Conservation (phyloP, 1,284 basidiomycete genomes). For the Boletus mariae region DNA sequence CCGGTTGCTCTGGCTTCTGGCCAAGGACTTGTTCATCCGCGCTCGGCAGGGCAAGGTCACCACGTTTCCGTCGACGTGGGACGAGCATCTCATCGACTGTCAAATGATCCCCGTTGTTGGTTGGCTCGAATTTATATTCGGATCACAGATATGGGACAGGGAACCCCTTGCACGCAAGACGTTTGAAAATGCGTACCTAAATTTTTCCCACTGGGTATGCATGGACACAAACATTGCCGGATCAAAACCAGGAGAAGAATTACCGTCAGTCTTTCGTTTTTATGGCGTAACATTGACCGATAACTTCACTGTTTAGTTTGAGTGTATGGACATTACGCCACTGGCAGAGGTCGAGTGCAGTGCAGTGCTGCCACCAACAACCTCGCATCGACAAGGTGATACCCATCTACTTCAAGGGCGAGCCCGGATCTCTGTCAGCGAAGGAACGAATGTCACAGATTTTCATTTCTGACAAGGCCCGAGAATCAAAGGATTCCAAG, state of each 20-base stretch:
- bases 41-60: not conserved
- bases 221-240: not conserved
- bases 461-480: constrained; percentile 11
- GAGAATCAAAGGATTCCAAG: not conserved
- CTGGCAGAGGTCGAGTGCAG: constrained; percentile 12
- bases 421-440: not conserved
- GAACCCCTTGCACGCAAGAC: not conserved
- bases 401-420: constrained; percentile 11
- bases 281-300: too few relatives aligned
- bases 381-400: constrained; percentile 6
- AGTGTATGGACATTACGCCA: constrained; percentile 7
- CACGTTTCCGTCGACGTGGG: not conserved
- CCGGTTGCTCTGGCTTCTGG: constrained; percentile 11
- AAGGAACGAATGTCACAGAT: constrained; percentile 4
- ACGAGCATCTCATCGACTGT: constrained; percentile 3
- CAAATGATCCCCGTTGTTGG: constrained; percentile 3
- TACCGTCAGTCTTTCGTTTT: not conserved
- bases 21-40: constrained; percentile 13
- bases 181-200: constrained; percentile 6
- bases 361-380: constrained; percentile 12
- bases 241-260: not conserved
- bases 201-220: constrained; percentile 22
- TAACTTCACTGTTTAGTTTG: not conserved
- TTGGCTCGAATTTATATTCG: constrained; percentile 11
- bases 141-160: not conserved